These are phyloP conservation scores for Hygrophila difformis DNA, from an alignment of 257 asterid genomes.

Conservation along the genomic window DNA sequence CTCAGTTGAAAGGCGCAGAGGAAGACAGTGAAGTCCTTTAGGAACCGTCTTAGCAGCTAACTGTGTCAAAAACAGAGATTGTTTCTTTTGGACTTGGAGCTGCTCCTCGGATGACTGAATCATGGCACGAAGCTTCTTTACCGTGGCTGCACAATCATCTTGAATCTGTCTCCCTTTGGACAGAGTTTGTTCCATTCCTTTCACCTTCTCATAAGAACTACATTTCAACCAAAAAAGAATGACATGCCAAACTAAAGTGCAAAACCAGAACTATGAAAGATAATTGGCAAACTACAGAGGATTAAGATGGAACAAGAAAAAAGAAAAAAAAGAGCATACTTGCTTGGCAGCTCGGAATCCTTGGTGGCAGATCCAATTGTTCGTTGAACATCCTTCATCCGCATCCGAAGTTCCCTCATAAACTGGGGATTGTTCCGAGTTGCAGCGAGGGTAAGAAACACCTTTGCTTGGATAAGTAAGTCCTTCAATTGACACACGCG, in stretches of 20 bases:
- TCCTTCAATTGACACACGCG: slow-evolving; percentile 45
- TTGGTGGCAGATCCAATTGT: slow-evolving; percentile 39
- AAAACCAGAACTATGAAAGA: too few species aligned
- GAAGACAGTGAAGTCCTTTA: slow-evolving; percentile 62
- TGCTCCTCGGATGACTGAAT: slow-evolving; percentile 56
- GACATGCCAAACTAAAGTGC: not conserved
- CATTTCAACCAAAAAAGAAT: slow-evolving; percentile 3
- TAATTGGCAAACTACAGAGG: too few species aligned
- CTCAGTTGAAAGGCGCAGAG: slow-evolving; percentile 45
- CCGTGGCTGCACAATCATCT: slow-evolving; percentile 46
- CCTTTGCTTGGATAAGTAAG: slow-evolving; percentile 42
- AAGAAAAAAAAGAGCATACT: slow-evolving; percentile 30
- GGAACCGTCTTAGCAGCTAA: slow-evolving; percentile 49
- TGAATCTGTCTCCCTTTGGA: slow-evolving; percentile 42
- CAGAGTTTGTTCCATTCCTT: slow-evolving; percentile 50
- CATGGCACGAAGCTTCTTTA: slow-evolving; percentile 66
- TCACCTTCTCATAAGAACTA: slow-evolving; percentile 40
- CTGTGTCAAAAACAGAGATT: slow-evolving; percentile 43
- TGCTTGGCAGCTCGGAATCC: slow-evolving; percentile 53
- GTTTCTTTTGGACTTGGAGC: slow-evolving; percentile 53
- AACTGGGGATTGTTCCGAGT: slow-evolving; percentile 42
- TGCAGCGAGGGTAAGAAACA: slow-evolving; percentile 39
- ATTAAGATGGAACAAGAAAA: too few species aligned
- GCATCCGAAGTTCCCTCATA: slow-evolving; percentile 44
- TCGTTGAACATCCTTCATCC: slow-evolving; percentile 43